Evolutionary conservation across 192 early-diverging fungal species (phyloP), one percentile per base, ranked within the genome.

Genomic region (Mycoemilia scoparia): DNA sequence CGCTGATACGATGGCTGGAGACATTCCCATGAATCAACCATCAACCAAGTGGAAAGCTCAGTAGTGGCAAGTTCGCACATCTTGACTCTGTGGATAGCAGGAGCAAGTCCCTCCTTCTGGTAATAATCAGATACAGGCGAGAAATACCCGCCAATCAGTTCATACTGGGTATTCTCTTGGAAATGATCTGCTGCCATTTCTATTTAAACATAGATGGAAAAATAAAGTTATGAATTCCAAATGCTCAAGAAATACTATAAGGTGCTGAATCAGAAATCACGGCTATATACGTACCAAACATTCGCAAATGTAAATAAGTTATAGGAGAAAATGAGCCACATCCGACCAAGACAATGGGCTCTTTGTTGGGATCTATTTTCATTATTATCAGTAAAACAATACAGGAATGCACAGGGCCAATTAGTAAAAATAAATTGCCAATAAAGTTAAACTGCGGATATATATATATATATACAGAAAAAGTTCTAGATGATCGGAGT

Each of bases 281-380:
- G 35, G 31, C 4, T 12, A 34, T 34, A 20, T 32, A 51, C 60
- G 47, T 74, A 95, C 89, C 92, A 73, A 98, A 98, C 81, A 98
- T 93, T 39, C 95, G 80, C 34, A 98, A 63, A 39, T 98, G 95
- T 14, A 96, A 67, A 54, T 96, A 87, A 3, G 95, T 98, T 25
- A 98, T 79, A 7, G 95, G 95, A 2, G 86, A 90, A 57, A 80
- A 98, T 1, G 89, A 96, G 7, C 95, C 95, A 47, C 95, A 98
- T 4, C 82, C 90, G 10, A 98, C 80, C 15, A 93, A 66, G 3
- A 93, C 87, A 8, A 93, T 64, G 9, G 95, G 90, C 7, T 52
- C 71, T 25, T 63, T 63, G 20, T 41, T 26, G 16, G 46, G 28
- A 28, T 63, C 60, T 55, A 60, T 46, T 41, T n/a, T 17, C 13